Conservation (phyloP, 2,329 filamentous ascomycete species). For the Pseudogymnoascus destructans region DNA sequence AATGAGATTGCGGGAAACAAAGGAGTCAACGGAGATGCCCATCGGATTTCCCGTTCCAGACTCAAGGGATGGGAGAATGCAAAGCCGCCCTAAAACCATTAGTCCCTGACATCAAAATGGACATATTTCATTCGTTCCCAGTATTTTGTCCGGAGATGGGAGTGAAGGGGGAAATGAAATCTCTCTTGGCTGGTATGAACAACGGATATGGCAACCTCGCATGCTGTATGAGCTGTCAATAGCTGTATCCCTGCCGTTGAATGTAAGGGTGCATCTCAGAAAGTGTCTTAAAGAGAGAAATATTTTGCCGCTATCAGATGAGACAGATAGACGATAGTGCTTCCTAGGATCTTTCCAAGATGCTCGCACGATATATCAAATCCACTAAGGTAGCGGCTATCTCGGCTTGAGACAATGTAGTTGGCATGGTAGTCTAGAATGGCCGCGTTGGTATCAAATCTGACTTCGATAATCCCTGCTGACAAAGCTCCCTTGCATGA, state of each 20-base stretch:
- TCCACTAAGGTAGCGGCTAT: neutral
- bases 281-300: neutral
- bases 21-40: neutral
- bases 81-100: neutral
- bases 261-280: neutral
- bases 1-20: neutral
- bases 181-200: neutral
- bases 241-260: neutral
- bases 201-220: neutral
- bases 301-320: neutral
- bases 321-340: neutral
- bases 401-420: neutral
- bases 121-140: neutral
- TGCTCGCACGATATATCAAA: neutral
- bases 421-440: neutral
- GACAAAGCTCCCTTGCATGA: neutral
- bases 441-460: neutral
- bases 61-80: neutral
- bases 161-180: neutral
- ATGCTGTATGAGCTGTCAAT: conserved; percentile 1
- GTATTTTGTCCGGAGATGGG: neutral
- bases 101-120: neutral
- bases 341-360: neutral
- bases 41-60: neutral
- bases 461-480: neutral